Evolutionary conservation across 2,329 filamentous ascomycete species (phyloP).

Genomic region (Grosmannia serpens): DNA sequence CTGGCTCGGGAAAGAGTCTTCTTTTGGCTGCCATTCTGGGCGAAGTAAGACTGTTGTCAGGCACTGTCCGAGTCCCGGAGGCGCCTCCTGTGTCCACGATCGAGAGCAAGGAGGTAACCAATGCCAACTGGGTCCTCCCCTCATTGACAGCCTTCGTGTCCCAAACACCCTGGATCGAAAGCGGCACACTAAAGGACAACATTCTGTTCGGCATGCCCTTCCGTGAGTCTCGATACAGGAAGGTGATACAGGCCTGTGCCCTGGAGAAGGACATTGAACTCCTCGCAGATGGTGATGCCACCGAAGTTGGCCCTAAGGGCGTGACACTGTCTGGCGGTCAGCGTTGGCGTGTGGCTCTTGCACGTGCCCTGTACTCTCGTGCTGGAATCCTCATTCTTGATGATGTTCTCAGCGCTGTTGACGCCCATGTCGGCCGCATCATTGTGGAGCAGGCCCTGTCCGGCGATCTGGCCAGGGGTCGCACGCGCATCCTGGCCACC

Average conservation of each 20-base stretch:
- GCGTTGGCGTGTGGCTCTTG: constrained; percentile 32
- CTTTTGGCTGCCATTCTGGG: constrained; percentile 27
- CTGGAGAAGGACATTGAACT: constrained; percentile 31
- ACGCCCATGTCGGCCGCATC: constrained; percentile 29
- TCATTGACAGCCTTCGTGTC: constrained; percentile 31
- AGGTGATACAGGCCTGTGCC: constrained; percentile 33
- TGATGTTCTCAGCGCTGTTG: constrained; percentile 38
- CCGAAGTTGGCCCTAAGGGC: constrained; percentile 30
- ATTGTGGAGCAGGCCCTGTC: constrained; percentile 41
- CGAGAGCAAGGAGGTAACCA: constrained; percentile 14
- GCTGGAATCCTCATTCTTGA: constrained; percentile 34
- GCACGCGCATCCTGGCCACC: constrained; percentile 54
- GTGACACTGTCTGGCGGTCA: constrained; percentile 33
- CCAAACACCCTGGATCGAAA: constrained; percentile 36
- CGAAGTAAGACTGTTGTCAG: constrained; percentile 25
- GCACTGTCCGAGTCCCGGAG: constrained; percentile 17
- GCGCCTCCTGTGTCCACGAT: constrained; percentile 14
- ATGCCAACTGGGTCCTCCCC: constrained; percentile 23
- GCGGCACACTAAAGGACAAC: constrained; percentile 31
- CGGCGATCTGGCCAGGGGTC: constrained; percentile 34
- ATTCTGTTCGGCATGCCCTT: constrained; percentile 31
- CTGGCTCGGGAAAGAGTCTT: constrained; percentile 27
- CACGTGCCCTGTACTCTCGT: constrained; percentile 32
- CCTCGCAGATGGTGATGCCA: constrained; percentile 29
- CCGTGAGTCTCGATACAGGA: constrained; percentile 28